Evolutionary conservation across 176 grass and related monocot species (phyloP).

Genomic region (Aegilops tauschii): DNA sequence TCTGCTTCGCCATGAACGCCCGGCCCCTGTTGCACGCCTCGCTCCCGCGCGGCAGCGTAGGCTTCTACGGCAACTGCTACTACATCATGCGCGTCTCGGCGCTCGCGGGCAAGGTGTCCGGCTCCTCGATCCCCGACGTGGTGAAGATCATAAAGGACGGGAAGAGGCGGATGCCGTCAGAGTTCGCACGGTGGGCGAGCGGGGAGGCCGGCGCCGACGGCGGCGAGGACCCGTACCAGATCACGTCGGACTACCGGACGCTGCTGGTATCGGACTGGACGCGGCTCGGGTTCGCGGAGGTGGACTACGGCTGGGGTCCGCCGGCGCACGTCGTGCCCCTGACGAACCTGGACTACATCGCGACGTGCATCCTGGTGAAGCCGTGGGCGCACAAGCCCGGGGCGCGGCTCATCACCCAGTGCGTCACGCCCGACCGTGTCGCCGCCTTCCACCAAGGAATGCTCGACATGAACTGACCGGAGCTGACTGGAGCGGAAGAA

Average conservation of each 20-base stretch:
- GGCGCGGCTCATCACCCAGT: slow-evolving; percentile 78
- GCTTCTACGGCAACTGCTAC: slow-evolving; percentile 89
- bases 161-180: slow-evolving; percentile 58
- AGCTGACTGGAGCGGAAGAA: slow-evolving; percentile 24
- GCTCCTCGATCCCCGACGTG: slow-evolving; percentile 47
- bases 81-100: slow-evolving; percentile 81
- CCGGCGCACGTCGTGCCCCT: slow-evolving; percentile 80
- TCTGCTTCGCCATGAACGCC: slow-evolving; percentile 84
- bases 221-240: slow-evolving; percentile 66
- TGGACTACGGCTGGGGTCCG: slow-evolving; percentile 79
- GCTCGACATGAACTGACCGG: slow-evolving; percentile 48
- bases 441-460: slow-evolving; percentile 70
- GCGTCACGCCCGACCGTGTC: slow-evolving; percentile 59
- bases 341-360: slow-evolving; percentile 85
- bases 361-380: slow-evolving; percentile 85
- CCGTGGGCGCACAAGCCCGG: slow-evolving; percentile 71
- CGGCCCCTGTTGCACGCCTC: slow-evolving; percentile 46
- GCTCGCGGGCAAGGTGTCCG: slow-evolving; percentile 32
- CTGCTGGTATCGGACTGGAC: slow-evolving; percentile 89
- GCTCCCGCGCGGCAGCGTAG: slow-evolving; percentile 37
- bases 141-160: slow-evolving; percentile 74
- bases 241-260: slow-evolving; percentile 74
- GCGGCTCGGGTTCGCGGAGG: slow-evolving; percentile 68
- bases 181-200: slow-evolving; percentile 56
- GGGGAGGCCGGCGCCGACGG: slow-evolving; percentile 6